Evolutionary conservation across 2,329 filamentous ascomycete genomes (phyloP).

Genomic region (Colletotrichum australisinense): DNA sequence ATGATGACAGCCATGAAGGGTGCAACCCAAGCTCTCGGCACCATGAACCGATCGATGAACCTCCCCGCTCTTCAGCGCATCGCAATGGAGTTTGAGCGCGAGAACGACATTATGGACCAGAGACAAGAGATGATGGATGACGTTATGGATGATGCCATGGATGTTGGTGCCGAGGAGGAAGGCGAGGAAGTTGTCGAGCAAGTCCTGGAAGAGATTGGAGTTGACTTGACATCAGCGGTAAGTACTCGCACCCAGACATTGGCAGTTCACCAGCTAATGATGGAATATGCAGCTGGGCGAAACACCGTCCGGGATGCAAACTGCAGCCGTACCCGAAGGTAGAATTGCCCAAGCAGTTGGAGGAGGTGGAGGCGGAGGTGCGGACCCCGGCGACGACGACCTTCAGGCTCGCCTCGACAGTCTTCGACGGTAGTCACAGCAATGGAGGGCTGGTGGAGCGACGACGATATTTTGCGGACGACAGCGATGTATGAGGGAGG

Average conservation of each 20-base stretch:
- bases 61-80: slow-evolving; percentile 94
- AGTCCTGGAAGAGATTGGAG: slow-evolving; percentile 95
- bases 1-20: slow-evolving; percentile 99
- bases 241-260: slow-evolving; percentile 46
- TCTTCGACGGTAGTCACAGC: slow-evolving; percentile 66
- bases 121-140: slow-evolving; percentile 99
- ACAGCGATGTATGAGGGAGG: slow-evolving; percentile 16
- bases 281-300: slow-evolving; percentile 79
- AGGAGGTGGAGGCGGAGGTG: slow-evolving; percentile 66
- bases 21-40: slow-evolving; percentile 89
- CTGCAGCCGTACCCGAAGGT: slow-evolving; percentile 76
- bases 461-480: neutral
- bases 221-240: slow-evolving; percentile 91
- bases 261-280: slow-evolving; percentile 39
- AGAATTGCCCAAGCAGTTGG: slow-evolving; percentile 90
- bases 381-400: slow-evolving; percentile 84
- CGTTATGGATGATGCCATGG: slow-evolving; percentile 96
- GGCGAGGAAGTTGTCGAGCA: slow-evolving; percentile 97
- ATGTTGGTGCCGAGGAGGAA: slow-evolving; percentile 90
- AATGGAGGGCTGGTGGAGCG: neutral
- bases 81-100: slow-evolving; percentile 98
- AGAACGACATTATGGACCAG: slow-evolving; percentile 99
- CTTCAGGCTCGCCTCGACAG: slow-evolving; percentile 94
- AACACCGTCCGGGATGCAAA: slow-evolving; percentile 86
- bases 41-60: slow-evolving; percentile 99